Conservation (phyloP, 192 early-diverging fungal species). For the Cladochytrium replicatum region DNA sequence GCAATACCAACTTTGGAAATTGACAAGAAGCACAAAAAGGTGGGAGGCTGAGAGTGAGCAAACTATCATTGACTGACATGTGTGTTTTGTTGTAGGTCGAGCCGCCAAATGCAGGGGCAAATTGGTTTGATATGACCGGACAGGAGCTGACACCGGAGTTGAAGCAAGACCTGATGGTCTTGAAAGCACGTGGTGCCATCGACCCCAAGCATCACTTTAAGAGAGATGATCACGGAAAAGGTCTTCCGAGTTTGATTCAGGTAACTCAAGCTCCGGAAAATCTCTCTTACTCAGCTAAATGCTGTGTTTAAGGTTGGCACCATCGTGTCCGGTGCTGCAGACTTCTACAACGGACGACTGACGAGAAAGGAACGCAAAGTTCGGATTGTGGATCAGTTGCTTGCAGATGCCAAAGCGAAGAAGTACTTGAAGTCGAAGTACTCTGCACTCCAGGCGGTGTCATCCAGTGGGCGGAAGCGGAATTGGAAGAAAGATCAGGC, state of each 20-base stretch:
- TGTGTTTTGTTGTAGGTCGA: conserved; percentile 12
- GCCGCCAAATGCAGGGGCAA: conserved; percentile 28
- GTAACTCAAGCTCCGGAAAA: conserved; percentile 16
- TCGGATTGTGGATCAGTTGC: conserved; percentile 80
- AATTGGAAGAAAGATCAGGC: too few species aligned
- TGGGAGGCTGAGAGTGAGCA: too few species aligned
- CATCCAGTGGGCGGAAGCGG: too few species aligned
- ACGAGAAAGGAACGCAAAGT: conserved; percentile 73
- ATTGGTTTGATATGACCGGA: conserved; percentile 88
- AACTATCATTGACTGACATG: too few species aligned
- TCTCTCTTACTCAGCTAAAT: too few species aligned
- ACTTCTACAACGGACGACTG: conserved; percentile 71
- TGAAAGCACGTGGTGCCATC: conserved; percentile 75
- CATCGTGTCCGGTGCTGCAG: conserved; percentile 73
- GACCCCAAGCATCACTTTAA: conserved; percentile 93
- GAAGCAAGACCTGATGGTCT: conserved; percentile 79
- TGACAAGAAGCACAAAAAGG: too few species aligned
- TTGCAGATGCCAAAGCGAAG: conserved; percentile 62
- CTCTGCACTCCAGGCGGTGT: conserved; percentile 62
- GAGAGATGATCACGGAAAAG: conserved; percentile 51
- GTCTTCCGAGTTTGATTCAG: conserved; percentile 85
- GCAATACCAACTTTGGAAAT: too few species aligned
- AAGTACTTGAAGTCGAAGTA: conserved; percentile 85
- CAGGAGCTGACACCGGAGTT: conserved; percentile 78
- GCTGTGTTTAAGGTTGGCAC: conserved; percentile 64